Conservation (phyloP, 805 yeast genomes). For the Jamesozyma hellenica region DNA sequence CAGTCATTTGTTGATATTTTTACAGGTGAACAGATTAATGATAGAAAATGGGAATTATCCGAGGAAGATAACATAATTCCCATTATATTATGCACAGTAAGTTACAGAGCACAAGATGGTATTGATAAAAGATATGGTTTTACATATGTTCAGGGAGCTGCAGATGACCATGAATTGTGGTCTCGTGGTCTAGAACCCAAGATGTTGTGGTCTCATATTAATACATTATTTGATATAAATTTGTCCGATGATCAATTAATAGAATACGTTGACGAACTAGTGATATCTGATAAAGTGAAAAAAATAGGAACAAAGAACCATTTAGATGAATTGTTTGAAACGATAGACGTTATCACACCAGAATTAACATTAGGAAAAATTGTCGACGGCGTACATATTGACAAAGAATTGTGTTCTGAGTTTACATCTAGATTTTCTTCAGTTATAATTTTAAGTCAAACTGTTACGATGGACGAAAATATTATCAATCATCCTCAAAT, state of each 20-base stretch:
- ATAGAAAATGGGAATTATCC: conserved; percentile 28
- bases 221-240: conserved; percentile 19
- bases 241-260: conserved; percentile 27
- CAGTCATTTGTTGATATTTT: conserved; percentile 18
- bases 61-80: conserved; percentile 33
- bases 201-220: conserved; percentile 45
- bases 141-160: conserved; percentile 82
- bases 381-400: conserved; percentile 8
- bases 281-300: background rate
- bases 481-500: background rate
- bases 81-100: conserved; percentile 49
- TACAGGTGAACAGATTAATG: conserved; percentile 22
- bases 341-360: conserved; percentile 12
- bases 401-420: conserved; percentile 3
- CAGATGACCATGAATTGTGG: conserved; percentile 92
- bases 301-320: background rate
- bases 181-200: conserved; percentile 43
- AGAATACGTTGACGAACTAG: conserved; percentile 5
- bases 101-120: conserved; percentile 54
- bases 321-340: conserved; percentile 10
- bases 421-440: conserved; percentile 7
- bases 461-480: background rate
- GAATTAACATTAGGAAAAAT: conserved; percentile 18
- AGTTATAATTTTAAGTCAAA: conserved; percentile 17
- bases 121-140: conserved; percentile 37